Evolutionary conservation across 2,329 filamentous ascomycete species (phyloP).

Genomic region (Pseudopyricularia javanii): DNA sequence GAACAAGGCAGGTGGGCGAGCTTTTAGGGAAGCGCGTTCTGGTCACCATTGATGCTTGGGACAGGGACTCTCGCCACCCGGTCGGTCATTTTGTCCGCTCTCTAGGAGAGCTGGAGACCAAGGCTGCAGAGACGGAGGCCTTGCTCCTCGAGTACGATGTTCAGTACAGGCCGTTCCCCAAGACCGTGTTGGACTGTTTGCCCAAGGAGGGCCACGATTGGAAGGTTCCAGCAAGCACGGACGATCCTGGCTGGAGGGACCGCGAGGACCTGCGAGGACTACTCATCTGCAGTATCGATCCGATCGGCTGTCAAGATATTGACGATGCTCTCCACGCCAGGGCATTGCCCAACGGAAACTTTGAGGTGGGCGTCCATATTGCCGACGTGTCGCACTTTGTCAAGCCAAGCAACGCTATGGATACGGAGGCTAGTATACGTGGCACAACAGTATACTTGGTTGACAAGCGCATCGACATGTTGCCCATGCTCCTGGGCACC

Average conservation of each 20-base stretch:
- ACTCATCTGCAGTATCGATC: slow-evolving; percentile 94
- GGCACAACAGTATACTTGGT: slow-evolving; percentile 96
- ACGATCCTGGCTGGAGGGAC: slow-evolving; percentile 78
- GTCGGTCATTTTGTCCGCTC: slow-evolving; percentile 89
- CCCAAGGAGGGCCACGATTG: slow-evolving; percentile 86
- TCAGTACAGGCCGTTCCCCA: slow-evolving; percentile 93
- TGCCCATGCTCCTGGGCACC: slow-evolving; percentile 90
- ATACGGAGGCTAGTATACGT: slow-evolving; percentile 82
- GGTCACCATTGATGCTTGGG: slow-evolving; percentile 91
- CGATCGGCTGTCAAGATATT: slow-evolving; percentile 91
- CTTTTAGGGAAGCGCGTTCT: slow-evolving; percentile 84
- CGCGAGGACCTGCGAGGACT: slow-evolving; percentile 74
- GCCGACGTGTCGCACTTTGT: slow-evolving; percentile 99
- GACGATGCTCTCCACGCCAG: slow-evolving; percentile 91
- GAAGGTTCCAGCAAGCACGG: slow-evolving; percentile 70
- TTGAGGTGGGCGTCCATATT: slow-evolving; percentile 94
- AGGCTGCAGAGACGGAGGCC: slow-evolving; percentile 95
- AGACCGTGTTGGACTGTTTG: slow-evolving; percentile 86
- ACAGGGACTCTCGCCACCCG: slow-evolving; percentile 83
- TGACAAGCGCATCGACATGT: slow-evolving; percentile 99
- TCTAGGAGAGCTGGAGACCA: slow-evolving; percentile 85
- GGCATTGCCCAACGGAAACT: slow-evolving; percentile 79
- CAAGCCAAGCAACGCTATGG: slow-evolving; percentile 94
- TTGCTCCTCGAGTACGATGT: slow-evolving; percentile 91
- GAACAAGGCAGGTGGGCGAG: slow-evolving; percentile 80